These are phyloP conservation scores for Aegilops speltoides DNA, from an alignment of 176 grass and related monocot species.

Conservation along the genomic window DNA sequence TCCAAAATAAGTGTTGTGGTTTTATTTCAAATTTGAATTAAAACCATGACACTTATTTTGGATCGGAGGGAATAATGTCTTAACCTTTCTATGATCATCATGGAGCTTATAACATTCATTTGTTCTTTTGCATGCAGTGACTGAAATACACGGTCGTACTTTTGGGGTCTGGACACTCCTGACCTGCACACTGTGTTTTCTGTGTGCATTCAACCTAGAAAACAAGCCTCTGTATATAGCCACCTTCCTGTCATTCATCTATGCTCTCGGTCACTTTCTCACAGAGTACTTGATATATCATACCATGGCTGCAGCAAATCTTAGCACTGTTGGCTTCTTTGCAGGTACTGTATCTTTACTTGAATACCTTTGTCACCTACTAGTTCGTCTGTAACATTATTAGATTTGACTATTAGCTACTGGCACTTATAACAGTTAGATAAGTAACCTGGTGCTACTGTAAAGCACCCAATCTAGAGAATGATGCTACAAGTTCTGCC, in stretches of 20 bases:
- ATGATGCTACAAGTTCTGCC: too few relatives aligned
- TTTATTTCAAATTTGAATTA: too few relatives aligned
- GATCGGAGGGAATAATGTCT: background rate
- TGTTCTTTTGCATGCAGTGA: slow-evolving; percentile 55
- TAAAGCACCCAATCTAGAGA: background rate
- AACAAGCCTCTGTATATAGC: slow-evolving; percentile 71
- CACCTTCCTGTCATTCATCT: slow-evolving; percentile 84
- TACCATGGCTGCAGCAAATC: slow-evolving; percentile 77
- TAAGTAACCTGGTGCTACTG: background rate
- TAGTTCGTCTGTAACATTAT: too few relatives aligned
- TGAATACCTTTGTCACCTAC: too few relatives aligned
- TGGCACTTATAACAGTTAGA: background rate
- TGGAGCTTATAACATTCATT: background rate
- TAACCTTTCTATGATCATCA: background rate
- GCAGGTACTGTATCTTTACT: slow-evolving; percentile 54
- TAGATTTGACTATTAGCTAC: background rate
- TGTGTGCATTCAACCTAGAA: slow-evolving; percentile 84
- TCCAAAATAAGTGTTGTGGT: too few relatives aligned
- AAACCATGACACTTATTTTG: too few relatives aligned
- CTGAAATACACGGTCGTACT: slow-evolving; percentile 86
- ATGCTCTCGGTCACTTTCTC: slow-evolving; percentile 82
- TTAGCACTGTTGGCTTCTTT: slow-evolving; percentile 83
- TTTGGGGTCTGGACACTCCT: slow-evolving; percentile 90
- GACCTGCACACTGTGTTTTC: slow-evolving; percentile 84
- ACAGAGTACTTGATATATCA: slow-evolving; percentile 80